These are phyloP conservation scores for Chaetothyriales sp. DNA, from an alignment of 2,329 filamentous ascomycete genomes.

Conservation along the genomic window DNA sequence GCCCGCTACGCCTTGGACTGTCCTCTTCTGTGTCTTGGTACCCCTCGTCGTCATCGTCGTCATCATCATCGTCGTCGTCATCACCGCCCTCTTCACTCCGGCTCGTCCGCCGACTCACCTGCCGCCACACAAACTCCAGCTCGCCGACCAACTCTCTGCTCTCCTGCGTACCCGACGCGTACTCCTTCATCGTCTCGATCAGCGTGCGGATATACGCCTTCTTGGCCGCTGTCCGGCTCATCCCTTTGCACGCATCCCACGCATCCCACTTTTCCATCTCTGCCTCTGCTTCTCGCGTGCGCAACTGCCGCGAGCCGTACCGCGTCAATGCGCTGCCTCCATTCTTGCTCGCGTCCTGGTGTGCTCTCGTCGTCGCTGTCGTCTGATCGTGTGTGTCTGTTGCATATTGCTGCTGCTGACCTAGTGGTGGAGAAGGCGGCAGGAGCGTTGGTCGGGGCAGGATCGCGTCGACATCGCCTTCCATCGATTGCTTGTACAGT, in stretches of 20 bases:
- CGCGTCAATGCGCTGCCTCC: slow-evolving; percentile 15
- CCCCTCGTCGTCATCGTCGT: slow-evolving; percentile 26
- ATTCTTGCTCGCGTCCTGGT: slow-evolving; percentile 22
- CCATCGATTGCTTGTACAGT: slow-evolving; percentile 96
- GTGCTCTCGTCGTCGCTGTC: slow-evolving; percentile 15
- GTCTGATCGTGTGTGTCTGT: neutral
- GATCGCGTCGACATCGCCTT: slow-evolving; percentile 88
- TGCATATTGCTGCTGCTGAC: slow-evolving; percentile 21
- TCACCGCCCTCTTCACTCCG: neutral
- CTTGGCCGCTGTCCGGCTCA: slow-evolving; percentile 85
- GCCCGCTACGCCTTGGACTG: slow-evolving; percentile 28
- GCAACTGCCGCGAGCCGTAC: slow-evolving; percentile 16
- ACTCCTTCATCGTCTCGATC: slow-evolving; percentile 93
- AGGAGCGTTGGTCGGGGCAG: slow-evolving; percentile 60
- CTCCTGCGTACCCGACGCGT: slow-evolving; percentile 68
- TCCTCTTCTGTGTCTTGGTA: slow-evolving; percentile 25
- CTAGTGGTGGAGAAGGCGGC: slow-evolving; percentile 10
- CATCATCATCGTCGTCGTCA: slow-evolving; percentile 2
- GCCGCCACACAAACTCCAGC: slow-evolving; percentile 98
- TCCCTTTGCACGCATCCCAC: slow-evolving; percentile 75
- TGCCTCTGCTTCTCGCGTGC: slow-evolving; percentile 31
- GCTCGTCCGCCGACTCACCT: slow-evolving; percentile 46
- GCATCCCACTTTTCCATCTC: slow-evolving; percentile 51
- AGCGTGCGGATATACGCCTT: slow-evolving; percentile 83
- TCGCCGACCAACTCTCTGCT: slow-evolving; percentile 79